A percentile compares a stretch with the other conserved stretches of the same genome.
Conservation (phyloP, 2,329 filamentous ascomycete genomes). For the Elsinoe necatrix region DNA sequence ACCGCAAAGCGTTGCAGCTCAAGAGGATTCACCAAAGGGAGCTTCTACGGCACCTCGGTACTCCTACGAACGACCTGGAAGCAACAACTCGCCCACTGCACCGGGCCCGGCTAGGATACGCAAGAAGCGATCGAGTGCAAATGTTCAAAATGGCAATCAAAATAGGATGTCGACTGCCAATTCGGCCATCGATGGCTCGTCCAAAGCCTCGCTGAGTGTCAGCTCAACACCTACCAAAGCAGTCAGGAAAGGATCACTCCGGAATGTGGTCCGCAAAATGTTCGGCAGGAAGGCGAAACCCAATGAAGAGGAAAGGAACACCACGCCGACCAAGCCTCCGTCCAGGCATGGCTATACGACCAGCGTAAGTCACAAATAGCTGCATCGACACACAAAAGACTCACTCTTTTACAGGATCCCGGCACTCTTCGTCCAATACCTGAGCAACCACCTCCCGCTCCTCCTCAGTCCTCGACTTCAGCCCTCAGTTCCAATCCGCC, state of each 20-base stretch:
- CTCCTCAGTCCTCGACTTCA: conserved; percentile 15
- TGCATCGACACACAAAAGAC: not conserved
- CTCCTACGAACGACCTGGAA: not conserved
- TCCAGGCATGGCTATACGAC: conserved; percentile 27
- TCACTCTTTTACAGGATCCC: conserved; percentile 18
- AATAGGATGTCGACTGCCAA: not conserved
- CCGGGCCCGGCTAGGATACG: conserved; percentile 7
- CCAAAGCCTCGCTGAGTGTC: not conserved
- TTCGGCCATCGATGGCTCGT: not conserved
- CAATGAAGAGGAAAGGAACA: conserved; percentile 19
- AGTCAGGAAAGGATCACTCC: conserved; percentile 28
- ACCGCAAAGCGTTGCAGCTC: not conserved
- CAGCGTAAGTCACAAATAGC: conserved; percentile 20
- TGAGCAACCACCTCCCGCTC: conserved; percentile 9
- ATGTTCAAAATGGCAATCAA: not conserved
- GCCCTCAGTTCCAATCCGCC: conserved; percentile 12
- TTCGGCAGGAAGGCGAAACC: conserved; percentile 29
- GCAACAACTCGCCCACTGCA: not conserved
- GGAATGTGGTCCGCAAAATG: conserved; percentile 30
- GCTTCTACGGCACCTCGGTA: not conserved
- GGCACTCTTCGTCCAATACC: conserved; percentile 14
- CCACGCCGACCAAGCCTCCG: conserved; percentile 17
- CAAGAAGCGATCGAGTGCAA: conserved; percentile 13
- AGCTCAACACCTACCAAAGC: conserved; percentile 11
- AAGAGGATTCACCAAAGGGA: not conserved